Conservation (phyloP, 139 green algal species). For the Coelastrella sp. region DNA sequence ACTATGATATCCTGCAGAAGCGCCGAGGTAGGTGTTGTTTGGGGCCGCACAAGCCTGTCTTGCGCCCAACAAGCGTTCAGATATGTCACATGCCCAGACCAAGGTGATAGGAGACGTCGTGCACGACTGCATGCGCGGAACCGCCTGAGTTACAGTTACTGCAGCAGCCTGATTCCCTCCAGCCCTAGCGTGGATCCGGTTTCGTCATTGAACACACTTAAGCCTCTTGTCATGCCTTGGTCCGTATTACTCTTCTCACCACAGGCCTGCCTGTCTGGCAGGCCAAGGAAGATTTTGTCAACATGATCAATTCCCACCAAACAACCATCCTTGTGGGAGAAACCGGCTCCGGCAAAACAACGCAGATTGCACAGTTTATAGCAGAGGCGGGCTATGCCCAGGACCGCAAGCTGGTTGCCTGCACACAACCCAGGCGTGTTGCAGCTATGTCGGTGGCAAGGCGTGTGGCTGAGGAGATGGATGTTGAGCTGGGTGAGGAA, state of each 20-base stretch:
- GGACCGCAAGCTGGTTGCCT: slow-evolving; percentile 74
- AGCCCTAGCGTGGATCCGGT: not conserved
- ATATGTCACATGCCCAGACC: no score
- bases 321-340: slow-evolving; percentile 99
- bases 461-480: slow-evolving; percentile 97
- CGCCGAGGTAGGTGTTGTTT: slow-evolving; percentile 67
- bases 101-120: no score
- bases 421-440: slow-evolving; percentile 95
- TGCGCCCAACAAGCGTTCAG: not conserved
- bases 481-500: slow-evolving; percentile 81
- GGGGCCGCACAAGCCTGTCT: not conserved
- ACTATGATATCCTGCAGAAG: slow-evolving; percentile 95
- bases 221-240: slow-evolving; percentile 29
- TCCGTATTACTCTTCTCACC: slow-evolving; percentile 8
- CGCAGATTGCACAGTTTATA: slow-evolving; percentile 99
- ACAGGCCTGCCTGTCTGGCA: slow-evolving; percentile 97
- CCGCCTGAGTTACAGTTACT: not conserved
- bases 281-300: slow-evolving; percentile 92
- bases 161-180: not conserved
- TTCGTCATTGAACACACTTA: slow-evolving; percentile 13
- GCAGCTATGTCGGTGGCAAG: slow-evolving; percentile 97
- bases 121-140: slow-evolving; percentile 5
- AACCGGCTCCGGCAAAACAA: slow-evolving; percentile 98
- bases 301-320: slow-evolving; percentile 93
- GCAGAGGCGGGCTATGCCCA: slow-evolving; percentile 87